These are phyloP conservation scores for Arthrinium puccinioides DNA, from an alignment of 2,329 filamentous ascomycete species.

Conservation along the genomic window DNA sequence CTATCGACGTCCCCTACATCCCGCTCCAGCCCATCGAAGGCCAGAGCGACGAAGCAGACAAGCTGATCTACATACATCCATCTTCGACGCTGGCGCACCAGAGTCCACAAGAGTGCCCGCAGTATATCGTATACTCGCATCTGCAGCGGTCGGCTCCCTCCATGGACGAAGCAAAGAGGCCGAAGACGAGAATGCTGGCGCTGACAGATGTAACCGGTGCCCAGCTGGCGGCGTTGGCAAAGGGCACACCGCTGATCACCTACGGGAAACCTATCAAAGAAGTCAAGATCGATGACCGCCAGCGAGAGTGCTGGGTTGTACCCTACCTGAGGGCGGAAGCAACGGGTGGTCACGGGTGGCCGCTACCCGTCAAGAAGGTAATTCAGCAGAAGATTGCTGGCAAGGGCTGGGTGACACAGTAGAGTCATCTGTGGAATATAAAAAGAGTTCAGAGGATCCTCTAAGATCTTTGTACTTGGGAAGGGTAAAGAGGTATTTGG, in stretches of 20 bases:
- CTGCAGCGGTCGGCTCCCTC: slow-evolving; percentile 61
- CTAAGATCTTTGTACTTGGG: too few relatives aligned
- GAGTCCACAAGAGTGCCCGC: slow-evolving; percentile 66
- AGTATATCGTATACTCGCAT: slow-evolving; percentile 82
- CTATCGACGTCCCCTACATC: slow-evolving; percentile 87
- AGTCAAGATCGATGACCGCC: slow-evolving; percentile 42
- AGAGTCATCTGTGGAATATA: too few relatives aligned
- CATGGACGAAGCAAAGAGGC: slow-evolving; percentile 43
- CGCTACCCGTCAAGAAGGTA: slow-evolving; percentile 77
- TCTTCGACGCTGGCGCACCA: slow-evolving; percentile 70
- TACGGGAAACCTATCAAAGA: slow-evolving; percentile 92
- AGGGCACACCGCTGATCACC: slow-evolving; percentile 74
- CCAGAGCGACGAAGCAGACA: slow-evolving; percentile 40
- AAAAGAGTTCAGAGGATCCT: too few relatives aligned
- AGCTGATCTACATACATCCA: slow-evolving; percentile 81
- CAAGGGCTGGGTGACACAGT: slow-evolving; percentile 68
- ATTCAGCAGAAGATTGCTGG: slow-evolving; percentile 67
- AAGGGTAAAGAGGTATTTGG: too few relatives aligned
- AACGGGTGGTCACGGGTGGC: slow-evolving; percentile 67
- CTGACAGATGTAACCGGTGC: slow-evolving; percentile 71
- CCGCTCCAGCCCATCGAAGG: slow-evolving; percentile 66
- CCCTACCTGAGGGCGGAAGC: slow-evolving; percentile 67
- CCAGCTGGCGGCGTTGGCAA: slow-evolving; percentile 71
- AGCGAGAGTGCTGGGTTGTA: slow-evolving; percentile 75
- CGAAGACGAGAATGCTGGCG: slow-evolving; percentile 81